Conservation (phyloP, 805 yeast genomes). For the Metschnikowia drakensbergensis region DNA sequence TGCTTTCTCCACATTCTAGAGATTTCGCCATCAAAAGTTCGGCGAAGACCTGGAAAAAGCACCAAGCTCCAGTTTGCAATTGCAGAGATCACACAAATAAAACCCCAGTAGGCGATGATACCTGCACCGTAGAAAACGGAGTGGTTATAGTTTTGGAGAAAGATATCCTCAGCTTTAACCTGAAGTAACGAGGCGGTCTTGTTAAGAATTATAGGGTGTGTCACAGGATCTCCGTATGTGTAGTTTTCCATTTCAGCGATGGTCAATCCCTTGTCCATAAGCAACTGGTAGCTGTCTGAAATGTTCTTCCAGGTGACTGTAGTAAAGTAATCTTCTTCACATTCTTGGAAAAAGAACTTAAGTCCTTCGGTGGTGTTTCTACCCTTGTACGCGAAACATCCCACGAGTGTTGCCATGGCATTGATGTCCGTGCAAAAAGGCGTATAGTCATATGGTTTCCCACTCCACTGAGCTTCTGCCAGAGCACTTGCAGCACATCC, state of each 20-base stretch:
- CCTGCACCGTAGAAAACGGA: constrained; percentile 39
- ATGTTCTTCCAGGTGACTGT: constrained; percentile 9
- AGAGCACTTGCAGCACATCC: constrained; percentile 11
- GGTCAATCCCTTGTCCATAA: constrained; percentile 5
- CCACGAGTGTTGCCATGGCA: constrained; percentile 14
- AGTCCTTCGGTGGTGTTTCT: constrained; percentile 6
- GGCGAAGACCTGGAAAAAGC: constrained; percentile 36
- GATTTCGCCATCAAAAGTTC: constrained; percentile 26
- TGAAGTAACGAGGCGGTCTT: constrained; percentile 9
- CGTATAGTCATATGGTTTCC: constrained; percentile 6
- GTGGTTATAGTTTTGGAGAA: constrained; percentile 36
- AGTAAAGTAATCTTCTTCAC: constrained; percentile 5
- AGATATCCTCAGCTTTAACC: constrained; percentile 27
- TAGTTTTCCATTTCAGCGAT: constrained; percentile 9
- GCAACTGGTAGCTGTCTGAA: constrained; percentile 10
- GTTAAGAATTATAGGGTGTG: constrained; percentile 14
- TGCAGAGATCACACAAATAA: constrained; percentile 40
- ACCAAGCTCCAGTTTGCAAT: constrained; percentile 39
- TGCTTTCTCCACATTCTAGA: constrained; percentile 24
- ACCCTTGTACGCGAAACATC: constrained; percentile 9
- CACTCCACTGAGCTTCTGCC: constrained; percentile 6
- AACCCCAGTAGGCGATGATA: constrained; percentile 47
- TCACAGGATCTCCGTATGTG: constrained; percentile 23
- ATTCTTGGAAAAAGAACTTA: constrained; percentile 8
- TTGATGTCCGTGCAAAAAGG: constrained; percentile 11